These are phyloP conservation scores for Chloromonas sp. DNA, from an alignment of 163 green algal species.

Conservation along the genomic window DNA sequence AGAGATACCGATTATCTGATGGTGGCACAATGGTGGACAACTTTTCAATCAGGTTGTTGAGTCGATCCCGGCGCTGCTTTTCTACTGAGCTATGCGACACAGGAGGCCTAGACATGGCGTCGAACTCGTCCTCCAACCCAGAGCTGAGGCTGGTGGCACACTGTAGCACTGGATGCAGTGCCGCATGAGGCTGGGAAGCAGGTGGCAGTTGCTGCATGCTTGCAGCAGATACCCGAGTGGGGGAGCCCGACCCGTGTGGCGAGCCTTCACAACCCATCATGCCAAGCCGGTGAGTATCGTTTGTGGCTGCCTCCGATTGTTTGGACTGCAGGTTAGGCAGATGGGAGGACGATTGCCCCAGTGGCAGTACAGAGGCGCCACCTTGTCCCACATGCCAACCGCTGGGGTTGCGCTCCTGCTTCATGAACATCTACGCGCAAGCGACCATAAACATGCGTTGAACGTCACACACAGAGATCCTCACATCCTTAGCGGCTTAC, in stretches of 20 bases:
- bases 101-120: neutral
- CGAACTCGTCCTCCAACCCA: neutral
- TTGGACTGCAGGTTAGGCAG: too few species aligned
- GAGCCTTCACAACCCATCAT: too few species aligned
- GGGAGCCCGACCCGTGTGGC: neutral
- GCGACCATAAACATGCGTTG: too few species aligned
- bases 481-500: too few species aligned
- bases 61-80: constrained; percentile 71
- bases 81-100: constrained; percentile 46
- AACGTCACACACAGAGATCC: too few species aligned
- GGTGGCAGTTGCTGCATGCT: neutral
- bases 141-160: neutral
- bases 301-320: too few species aligned
- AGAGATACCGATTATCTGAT: neutral
- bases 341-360: too few species aligned
- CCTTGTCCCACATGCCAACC: too few species aligned
- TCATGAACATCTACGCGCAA: too few species aligned
- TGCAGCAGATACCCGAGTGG: neutral
- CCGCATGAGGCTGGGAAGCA: neutral
- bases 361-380: too few species aligned
- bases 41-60: constrained; percentile 74
- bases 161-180: neutral
- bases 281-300: too few species aligned
- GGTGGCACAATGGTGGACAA: constrained; percentile 2
- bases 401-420: too few species aligned